Percentiles rank a stretch among this genome's conserved stretches.
These are phyloP conservation scores for Cymbopogon citratus DNA, from an alignment of 176 grass and related monocot species.

Conservation along the genomic window DNA sequence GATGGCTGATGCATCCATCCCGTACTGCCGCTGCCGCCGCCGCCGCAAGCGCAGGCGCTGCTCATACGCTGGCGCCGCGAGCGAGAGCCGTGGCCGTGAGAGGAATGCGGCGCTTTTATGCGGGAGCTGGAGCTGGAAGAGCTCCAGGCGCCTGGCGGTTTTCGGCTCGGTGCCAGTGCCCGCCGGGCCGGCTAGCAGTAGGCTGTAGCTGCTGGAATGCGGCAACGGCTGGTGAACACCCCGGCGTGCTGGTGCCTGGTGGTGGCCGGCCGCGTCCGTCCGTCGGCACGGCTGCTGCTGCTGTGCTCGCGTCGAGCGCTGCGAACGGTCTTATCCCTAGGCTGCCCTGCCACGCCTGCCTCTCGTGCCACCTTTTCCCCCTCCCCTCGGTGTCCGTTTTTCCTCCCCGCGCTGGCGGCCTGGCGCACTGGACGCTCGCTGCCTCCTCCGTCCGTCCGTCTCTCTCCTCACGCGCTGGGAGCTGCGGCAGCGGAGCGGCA, in stretches of 20 bases:
- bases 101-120: constrained; percentile 13
- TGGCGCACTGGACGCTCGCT: too few species aligned
- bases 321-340: constrained; percentile 15
- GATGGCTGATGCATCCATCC: constrained; percentile 33
- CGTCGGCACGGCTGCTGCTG: background rate
- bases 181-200: background rate
- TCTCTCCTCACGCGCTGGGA: constrained; percentile 17
- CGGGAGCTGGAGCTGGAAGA: background rate
- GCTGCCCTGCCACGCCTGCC: background rate
- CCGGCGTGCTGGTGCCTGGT: background rate
- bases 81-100: background rate
- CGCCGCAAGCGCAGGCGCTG: background rate
- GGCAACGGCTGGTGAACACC: background rate
- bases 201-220: background rate
- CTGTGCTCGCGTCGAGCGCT: background rate
- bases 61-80: constrained; percentile 25
- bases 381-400: background rate
- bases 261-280: background rate
- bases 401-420: background rate
- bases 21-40: background rate
- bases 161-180: background rate
- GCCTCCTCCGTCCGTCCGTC: too few species aligned
- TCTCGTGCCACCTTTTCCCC: background rate
- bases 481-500: background rate
- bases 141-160: background rate